Conservation (phyloP, 2,329 filamentous ascomycete species). For the Alternaria arborescens region DNA sequence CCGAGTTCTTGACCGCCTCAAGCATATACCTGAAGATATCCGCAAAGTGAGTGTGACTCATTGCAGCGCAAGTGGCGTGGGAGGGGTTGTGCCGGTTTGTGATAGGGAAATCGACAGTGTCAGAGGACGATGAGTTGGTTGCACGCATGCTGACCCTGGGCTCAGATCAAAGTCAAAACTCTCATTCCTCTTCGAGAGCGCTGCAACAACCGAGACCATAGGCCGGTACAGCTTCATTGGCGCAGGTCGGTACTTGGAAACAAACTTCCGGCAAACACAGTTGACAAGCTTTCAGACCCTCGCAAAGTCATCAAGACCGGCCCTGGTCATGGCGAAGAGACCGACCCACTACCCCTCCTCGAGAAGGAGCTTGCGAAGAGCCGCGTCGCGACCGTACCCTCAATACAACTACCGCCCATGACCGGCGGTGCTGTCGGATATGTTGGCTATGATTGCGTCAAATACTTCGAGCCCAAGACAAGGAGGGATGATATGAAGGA, state of each 20-base stretch:
- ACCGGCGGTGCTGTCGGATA: constrained; percentile 95
- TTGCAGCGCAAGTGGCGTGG: constrained; percentile 11
- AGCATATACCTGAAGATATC: constrained; percentile 93
- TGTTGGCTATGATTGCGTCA: constrained; percentile 95
- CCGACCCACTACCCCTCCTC: constrained; percentile 84
- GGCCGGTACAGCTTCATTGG: constrained; percentile 96
- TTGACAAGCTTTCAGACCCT: constrained; percentile 57
- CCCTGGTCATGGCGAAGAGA: constrained; percentile 81
- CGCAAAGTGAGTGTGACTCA: constrained; percentile 66
- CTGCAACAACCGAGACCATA: constrained; percentile 87
- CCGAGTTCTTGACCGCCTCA: constrained; percentile 94
- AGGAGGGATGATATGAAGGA: constrained; percentile 85
- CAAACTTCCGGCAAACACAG: constrained; percentile 3
- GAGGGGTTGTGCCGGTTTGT: not conserved
- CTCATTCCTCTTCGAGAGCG: constrained; percentile 96
- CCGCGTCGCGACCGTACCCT: constrained; percentile 83
- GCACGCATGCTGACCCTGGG: constrained; percentile 18
- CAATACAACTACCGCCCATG: constrained; percentile 81
- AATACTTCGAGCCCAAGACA: constrained; percentile 98
- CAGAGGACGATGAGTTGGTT: not conserved
- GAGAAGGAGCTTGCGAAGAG: constrained; percentile 81
- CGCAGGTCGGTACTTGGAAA: constrained; percentile 64
- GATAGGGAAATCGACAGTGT: not conserved
- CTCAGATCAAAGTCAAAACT: constrained; percentile 70
- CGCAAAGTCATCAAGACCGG: constrained; percentile 87